Conservation (phyloP, 345 rosid species). For the Populus pruinosa region DNA sequence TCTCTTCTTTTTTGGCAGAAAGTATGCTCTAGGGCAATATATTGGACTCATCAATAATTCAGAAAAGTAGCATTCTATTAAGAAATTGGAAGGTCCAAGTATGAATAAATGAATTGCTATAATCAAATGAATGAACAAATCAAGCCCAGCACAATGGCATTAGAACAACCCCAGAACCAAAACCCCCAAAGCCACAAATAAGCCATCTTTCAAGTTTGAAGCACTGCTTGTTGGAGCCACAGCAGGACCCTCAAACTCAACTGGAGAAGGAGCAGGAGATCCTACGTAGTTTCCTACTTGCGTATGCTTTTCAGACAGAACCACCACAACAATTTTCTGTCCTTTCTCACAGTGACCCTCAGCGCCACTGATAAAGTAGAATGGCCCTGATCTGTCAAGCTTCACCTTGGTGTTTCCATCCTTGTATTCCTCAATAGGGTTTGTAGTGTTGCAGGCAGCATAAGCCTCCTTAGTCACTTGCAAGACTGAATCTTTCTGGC, state of each 20-base stretch:
- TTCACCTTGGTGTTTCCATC: conserved; percentile 67
- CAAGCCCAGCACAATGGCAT: neutral
- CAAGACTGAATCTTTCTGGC: conserved; percentile 65
- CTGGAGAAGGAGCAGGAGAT: conserved; percentile 79
- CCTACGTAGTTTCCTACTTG: neutral
- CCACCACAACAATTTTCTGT: conserved; percentile 67
- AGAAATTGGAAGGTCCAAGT: neutral
- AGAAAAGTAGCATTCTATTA: neutral
- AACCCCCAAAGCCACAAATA: conserved; percentile 8
- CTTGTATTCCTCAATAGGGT: conserved; percentile 54
- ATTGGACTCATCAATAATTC: neutral
- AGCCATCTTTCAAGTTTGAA: conserved; percentile 21
- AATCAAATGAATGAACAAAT: neutral
- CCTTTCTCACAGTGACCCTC: conserved; percentile 72
- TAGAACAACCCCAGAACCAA: conserved; percentile 32
- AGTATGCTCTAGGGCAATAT: too few species aligned
- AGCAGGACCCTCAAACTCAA: conserved; percentile 50
- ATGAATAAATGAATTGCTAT: conserved; percentile 2
- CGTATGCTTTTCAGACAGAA: conserved; percentile 40
- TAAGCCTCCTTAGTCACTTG: conserved; percentile 62
- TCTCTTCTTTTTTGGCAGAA: too few species aligned
- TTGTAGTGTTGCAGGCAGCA: conserved; percentile 52
- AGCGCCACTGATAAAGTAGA: conserved; percentile 76
- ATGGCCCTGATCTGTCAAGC: conserved; percentile 57
- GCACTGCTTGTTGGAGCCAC: conserved; percentile 57